Base-by-base conservation (phyloP, 495 filamentous ascomycete species). In the Aeminium ludgeri region DNA sequence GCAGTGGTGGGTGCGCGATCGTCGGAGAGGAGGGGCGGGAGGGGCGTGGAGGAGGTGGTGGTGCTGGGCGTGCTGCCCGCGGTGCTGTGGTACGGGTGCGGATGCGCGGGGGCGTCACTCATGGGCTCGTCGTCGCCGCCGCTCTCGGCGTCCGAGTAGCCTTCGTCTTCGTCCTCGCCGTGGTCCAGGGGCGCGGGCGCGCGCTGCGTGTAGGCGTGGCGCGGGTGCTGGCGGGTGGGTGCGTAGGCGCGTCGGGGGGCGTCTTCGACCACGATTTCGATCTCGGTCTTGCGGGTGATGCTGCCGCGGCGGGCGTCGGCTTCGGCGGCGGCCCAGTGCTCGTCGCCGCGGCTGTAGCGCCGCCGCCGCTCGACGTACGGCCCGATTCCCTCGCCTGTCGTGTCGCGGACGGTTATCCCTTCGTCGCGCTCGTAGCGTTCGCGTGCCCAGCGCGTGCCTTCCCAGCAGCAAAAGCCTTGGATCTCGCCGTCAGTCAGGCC, bases 361-460 rank as follows among this genome's bases (percentile, higher is more conserved):
- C n/a, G n/a, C 30, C 34, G 19, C 32, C 48, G 3, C 19, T 51
- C 48, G 8, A 51, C 44, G 12, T 25, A 51, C 18, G 44, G 44
- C 28, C 12, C 19, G 16, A 92, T 75, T 12, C 66, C 70, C 51
- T 82, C 71, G 41, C 74, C 74, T 1, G 85, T 84, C 2, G 86
- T 92, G 56, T 94, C 86, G 43, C 60, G 59, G 48, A 94, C 83
- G 16, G 52, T 65, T 34, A 78, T 65, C 2, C 75, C 73, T 50
- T 82, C 74, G 53, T 92, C 83, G 31, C 65, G 64, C 62, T 94
- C 86, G 55, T 80, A 92, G 11, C 78, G 72, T 55, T 87, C 75
- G 44, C 84, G 78, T 20, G 86, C 86, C 66, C 79, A 91, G 49
- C 80, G 78, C 38, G 86, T 92, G n/a, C 86, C 86, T 55, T 92